Base-by-base conservation (phyloP, 2,329 filamentous ascomycete genomes). In the Curvularia verruculosa region DNA sequence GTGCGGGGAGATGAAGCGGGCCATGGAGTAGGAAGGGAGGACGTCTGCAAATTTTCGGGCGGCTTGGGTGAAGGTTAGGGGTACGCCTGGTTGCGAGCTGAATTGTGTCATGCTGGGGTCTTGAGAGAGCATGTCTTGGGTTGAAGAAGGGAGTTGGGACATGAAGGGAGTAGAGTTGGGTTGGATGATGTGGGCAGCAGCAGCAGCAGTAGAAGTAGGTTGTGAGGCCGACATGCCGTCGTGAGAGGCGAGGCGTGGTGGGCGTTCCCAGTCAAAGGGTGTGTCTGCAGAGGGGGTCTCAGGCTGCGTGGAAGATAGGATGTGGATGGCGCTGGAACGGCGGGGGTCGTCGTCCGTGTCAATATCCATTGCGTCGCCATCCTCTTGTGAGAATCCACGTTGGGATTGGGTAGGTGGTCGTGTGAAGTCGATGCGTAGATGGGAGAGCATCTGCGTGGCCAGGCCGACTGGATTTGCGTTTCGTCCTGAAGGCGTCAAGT, bases 401-500 rank as follows among this genome's bases (percentile, higher is more conserved):
- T 79, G 78, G 46, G 78, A 79, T 12, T 83, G 79, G 4, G 85
- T 81, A 1, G 89, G 87, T 58, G 86, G 82, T 67, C 89, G 85
- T 51, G 83, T 87, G 72, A 98, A 93, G 76, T 97, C 91, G 73
- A 99, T 96, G 61, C 87, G 90, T 15, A 99, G 85, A 53, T 87
- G 90, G 73, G 96, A 91, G 52, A 99, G 88, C 91, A 99, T 96
- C 71, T 91, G 88, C 0, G 95, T 96, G n/a, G 95, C 95, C 45
- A 99, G 83, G 52, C 87, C 86, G 60, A 98, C 81, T 1, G 91
- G 91, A 68, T 98, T 91, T 10, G 85, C 85, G 31, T 93, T 84
- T 62, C 83, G 86, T 65, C 94, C 94, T 59, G 92, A 88, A 0
- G 84, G 71, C 3, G 87, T 87, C 48, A 98, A 83, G 67, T 92